A percentile compares a stretch with the other conserved stretches of the same genome.
Evolutionary conservation across 2,329 filamentous ascomycete genomes (phyloP).

Genomic region (Drechslerella dactyloides): DNA sequence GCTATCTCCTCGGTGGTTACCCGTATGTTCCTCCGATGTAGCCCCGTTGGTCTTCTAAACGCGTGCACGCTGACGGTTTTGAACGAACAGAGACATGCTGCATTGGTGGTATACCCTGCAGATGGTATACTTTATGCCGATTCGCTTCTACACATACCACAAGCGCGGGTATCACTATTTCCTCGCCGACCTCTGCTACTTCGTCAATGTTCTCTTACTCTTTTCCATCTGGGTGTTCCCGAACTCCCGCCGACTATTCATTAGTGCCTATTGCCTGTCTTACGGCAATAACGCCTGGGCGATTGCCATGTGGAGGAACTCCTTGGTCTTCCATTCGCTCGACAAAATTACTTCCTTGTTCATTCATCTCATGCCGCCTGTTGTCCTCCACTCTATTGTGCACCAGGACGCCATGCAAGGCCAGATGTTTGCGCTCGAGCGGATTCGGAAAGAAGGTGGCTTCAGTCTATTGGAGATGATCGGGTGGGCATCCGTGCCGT

Average conservation of each 20-base stretch:
- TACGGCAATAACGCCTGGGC: slow-evolving; percentile 97
- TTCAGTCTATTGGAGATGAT: slow-evolving; percentile 70
- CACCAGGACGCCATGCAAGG: slow-evolving; percentile 68
- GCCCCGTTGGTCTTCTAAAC: neutral
- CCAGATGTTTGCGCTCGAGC: slow-evolving; percentile 70
- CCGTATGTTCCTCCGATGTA: slow-evolving; percentile 60
- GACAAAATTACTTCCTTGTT: slow-evolving; percentile 99
- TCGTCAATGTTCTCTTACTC: slow-evolving; percentile 86
- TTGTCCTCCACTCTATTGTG: slow-evolving; percentile 87
- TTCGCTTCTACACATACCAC: slow-evolving; percentile 89
- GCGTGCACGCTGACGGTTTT: slow-evolving; percentile 7
- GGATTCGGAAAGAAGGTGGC: slow-evolving; percentile 70
- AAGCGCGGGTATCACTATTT: slow-evolving; percentile 95
- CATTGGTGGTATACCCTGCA: slow-evolving; percentile 91
- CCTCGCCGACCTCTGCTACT: slow-evolving; percentile 89
- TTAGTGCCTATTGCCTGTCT: slow-evolving; percentile 87
- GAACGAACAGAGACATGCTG: slow-evolving; percentile 63
- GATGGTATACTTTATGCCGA: slow-evolving; percentile 93
- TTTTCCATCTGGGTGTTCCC: slow-evolving; percentile 91
- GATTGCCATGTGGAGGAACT: slow-evolving; percentile 99
- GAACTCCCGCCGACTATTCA: slow-evolving; percentile 85
- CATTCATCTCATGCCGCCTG: slow-evolving; percentile 99
- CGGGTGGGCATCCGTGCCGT: slow-evolving; percentile 90
- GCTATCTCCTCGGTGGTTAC: slow-evolving; percentile 85
- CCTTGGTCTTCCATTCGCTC: slow-evolving; percentile 95